Evolutionary conservation across 176 grass and related monocot species (phyloP).

Genomic region (Panicum miliaceum): DNA sequence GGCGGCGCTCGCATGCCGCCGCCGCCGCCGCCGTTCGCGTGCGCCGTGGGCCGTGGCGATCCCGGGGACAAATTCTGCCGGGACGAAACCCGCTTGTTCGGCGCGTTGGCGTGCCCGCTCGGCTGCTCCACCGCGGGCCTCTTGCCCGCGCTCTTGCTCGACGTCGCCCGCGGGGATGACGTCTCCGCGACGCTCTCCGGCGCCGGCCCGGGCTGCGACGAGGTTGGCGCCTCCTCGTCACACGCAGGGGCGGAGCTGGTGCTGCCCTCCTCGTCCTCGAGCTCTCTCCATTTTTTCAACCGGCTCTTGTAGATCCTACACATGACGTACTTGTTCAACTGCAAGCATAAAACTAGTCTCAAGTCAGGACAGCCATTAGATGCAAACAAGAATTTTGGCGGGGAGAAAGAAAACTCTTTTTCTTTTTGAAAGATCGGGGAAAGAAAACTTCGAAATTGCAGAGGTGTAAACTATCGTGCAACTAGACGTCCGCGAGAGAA

Average conservation of each 20-base stretch:
- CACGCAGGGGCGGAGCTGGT: neutral
- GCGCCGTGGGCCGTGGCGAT: neutral
- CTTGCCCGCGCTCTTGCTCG: constrained; percentile 4
- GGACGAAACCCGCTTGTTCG: neutral
- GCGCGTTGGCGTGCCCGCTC: neutral
- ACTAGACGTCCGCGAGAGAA: neutral
- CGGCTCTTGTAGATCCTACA: constrained; percentile 36
- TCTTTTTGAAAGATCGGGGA: neutral
- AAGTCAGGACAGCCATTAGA: neutral
- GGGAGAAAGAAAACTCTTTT: too few species aligned
- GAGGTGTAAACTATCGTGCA: neutral
- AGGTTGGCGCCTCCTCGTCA: neutral
- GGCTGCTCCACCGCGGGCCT: constrained; percentile 13
- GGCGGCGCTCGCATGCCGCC: constrained; percentile 3
- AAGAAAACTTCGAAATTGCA: neutral
- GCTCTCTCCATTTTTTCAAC: neutral
- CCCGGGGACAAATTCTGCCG: neutral
- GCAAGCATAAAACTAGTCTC: neutral
- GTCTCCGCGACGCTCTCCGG: neutral
- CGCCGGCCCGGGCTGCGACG: neutral
- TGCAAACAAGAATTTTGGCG: neutral
- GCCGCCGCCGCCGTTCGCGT: neutral
- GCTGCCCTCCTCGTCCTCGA: neutral
- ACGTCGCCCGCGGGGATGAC: neutral
- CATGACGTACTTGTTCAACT: constrained; percentile 37